Evolutionary conservation across 2,329 filamentous ascomycete species (phyloP).

Genomic region (Ramularia endophylla): DNA sequence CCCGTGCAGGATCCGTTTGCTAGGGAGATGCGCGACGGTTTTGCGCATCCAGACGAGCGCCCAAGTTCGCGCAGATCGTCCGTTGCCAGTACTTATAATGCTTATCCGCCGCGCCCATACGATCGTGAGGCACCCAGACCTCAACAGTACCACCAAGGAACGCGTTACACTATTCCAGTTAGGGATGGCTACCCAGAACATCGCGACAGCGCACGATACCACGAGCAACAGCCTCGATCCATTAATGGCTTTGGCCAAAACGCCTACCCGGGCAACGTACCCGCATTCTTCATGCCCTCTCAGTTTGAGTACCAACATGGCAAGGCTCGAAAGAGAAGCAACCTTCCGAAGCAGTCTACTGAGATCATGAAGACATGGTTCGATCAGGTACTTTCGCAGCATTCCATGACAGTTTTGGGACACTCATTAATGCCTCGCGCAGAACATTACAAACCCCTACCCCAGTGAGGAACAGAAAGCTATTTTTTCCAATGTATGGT

Average conservation of each 20-base stretch:
- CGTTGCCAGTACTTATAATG: slow-evolving; percentile 10
- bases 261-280: slow-evolving; percentile 18
- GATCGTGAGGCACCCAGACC: slow-evolving; percentile 12
- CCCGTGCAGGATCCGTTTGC: slow-evolving; percentile 17
- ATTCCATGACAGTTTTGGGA: not conserved
- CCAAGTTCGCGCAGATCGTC: slow-evolving; percentile 15
- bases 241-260: slow-evolving; percentile 10
- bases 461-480: slow-evolving; percentile 35
- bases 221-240: slow-evolving; percentile 12
- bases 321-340: slow-evolving; percentile 33
- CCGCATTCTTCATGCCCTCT: slow-evolving; percentile 29
- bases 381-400: slow-evolving; percentile 24
- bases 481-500: slow-evolving; percentile 30
- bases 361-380: slow-evolving; percentile 38
- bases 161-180: slow-evolving; percentile 8
- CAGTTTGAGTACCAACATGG: slow-evolving; percentile 33
- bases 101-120: slow-evolving; percentile 12
- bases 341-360: slow-evolving; percentile 34
- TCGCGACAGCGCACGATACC: slow-evolving; percentile 14
- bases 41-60: slow-evolving; percentile 12
- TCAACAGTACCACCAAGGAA: slow-evolving; percentile 8
- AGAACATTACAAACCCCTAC: slow-evolving; percentile 35
- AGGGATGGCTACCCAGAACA: slow-evolving; percentile 12
- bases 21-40: slow-evolving; percentile 18
- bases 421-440: slow-evolving; percentile 3